A percentile compares a stretch with the other conserved stretches of the same genome.
Evolutionary conservation across 352 stramenopile genomes (phyloP).

Genomic region (Pythium aquatile): DNA sequence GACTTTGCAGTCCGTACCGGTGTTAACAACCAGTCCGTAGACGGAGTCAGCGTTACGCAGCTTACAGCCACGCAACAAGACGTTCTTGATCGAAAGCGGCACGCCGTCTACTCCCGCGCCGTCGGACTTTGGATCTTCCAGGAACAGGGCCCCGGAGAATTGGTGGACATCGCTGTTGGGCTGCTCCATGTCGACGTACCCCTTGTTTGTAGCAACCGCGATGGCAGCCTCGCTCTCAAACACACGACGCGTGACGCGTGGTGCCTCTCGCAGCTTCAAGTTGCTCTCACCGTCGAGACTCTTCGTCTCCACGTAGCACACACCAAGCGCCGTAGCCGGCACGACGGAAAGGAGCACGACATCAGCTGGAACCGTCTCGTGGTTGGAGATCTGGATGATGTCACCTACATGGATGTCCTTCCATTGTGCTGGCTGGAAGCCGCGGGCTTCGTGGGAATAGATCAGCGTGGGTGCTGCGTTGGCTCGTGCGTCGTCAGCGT

Average conservation of each 20-base stretch:
- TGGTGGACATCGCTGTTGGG: conserved; percentile 75
- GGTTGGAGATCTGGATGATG: conserved; percentile 73
- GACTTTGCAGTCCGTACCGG: conserved; percentile 88
- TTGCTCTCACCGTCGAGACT: conserved; percentile 92
- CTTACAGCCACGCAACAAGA: conserved; percentile 85
- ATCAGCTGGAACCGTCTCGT: conserved; percentile 72
- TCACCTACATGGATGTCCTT: conserved; percentile 73
- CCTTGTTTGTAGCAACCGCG: conserved; percentile 25
- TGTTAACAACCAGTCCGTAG: conserved; percentile 91
- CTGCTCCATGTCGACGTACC: conserved; percentile 68
- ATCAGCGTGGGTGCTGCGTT: conserved; percentile 64
- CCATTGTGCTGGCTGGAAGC: conserved; percentile 80
- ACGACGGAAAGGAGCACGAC: conserved; percentile 68
- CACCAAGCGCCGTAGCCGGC: conserved; percentile 42
- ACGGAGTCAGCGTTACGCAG: conserved; percentile 88
- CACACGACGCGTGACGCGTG: conserved; percentile 16
- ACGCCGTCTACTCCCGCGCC: conserved; percentile 24
- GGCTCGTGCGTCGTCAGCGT: conserved; percentile 60
- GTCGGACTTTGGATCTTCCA: conserved; percentile 15
- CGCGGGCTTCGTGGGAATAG: conserved; percentile 53
- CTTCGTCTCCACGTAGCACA: conserved; percentile 91
- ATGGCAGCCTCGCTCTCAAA: conserved; percentile 1
- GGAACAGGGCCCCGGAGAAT: conserved; percentile 62
- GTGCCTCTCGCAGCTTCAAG: conserved; percentile 83
- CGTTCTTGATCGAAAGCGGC: conserved; percentile 77